These are phyloP conservation scores for Candida glaebosa DNA, from an alignment of 805 yeast genomes.

Conservation along the genomic window DNA sequence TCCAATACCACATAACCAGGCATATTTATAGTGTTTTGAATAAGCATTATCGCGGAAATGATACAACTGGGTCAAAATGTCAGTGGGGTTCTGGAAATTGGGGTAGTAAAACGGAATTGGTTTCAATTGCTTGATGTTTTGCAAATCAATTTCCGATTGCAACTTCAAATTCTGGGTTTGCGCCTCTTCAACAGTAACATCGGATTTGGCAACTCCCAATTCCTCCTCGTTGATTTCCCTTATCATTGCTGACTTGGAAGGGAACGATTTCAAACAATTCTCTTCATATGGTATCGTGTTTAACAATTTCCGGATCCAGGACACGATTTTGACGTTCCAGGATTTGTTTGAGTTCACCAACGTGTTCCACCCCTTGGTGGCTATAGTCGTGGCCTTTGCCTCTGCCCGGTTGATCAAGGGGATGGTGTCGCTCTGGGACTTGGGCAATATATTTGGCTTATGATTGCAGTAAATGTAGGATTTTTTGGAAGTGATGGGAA, in stretches of 20 bases:
- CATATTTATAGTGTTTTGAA: constrained; percentile 52
- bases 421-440: constrained; percentile 21
- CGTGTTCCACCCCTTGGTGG: constrained; percentile 59
- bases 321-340: constrained; percentile 59
- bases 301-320: constrained; percentile 48
- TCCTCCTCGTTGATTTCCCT: constrained; percentile 36
- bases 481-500: constrained; percentile 65
- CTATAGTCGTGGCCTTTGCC: constrained; percentile 45
- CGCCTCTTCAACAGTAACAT: no score
- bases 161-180: no score
- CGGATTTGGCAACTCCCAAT: background rate
- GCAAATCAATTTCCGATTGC: constrained; percentile 24
- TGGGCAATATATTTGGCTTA: constrained; percentile 25
- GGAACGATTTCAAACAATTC: constrained; percentile 68
- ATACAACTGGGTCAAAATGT: constrained; percentile 37
- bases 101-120: constrained; percentile 43
- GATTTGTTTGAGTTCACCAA: constrained; percentile 51
- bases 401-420: constrained; percentile 42
- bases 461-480: constrained; percentile 71
- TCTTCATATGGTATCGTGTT: constrained; percentile 78
- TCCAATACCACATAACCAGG: constrained; percentile 51
- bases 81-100: constrained; percentile 26
- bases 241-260: constrained; percentile 59
- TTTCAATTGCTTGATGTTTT: constrained; percentile 29
- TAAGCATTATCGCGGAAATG: constrained; percentile 43